These are phyloP conservation scores for Polysphondylium violaceum DNA, from an alignment of 78 protist species.

Conservation along the genomic window DNA sequence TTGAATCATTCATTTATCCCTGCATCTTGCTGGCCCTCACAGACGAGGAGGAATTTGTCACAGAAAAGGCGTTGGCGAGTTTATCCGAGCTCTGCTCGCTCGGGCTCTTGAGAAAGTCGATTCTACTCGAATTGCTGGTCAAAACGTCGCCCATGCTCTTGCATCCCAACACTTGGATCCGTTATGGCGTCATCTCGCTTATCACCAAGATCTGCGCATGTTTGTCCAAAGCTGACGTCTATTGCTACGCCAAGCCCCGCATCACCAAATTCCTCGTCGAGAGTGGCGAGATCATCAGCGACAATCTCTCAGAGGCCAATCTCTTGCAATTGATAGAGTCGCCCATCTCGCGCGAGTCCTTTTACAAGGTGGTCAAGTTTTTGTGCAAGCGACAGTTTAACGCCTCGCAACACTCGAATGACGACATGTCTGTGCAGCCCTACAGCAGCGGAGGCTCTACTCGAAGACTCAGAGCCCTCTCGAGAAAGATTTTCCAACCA, in stretches of 20 bases:
- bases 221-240: conserved; percentile 53
- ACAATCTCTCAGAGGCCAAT: conserved; percentile 28
- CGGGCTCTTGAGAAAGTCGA: conserved; percentile 64
- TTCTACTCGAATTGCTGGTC: conserved; percentile 56
- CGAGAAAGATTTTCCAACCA: conserved; percentile 6
- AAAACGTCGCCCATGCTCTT: conserved; percentile 75
- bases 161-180: conserved; percentile 82
- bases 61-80: conserved; percentile 71
- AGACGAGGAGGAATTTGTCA: conserved; percentile 84
- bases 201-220: conserved; percentile 30
- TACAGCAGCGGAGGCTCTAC: conserved; percentile 13
- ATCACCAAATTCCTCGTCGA: conserved; percentile 7
- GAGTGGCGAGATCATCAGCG: conserved; percentile 2
- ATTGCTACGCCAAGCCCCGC: conserved; percentile 59
- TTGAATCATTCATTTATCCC: conserved; percentile 79
- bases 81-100: conserved; percentile 35
- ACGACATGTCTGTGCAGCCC: not conserved
- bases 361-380: conserved; percentile 38
- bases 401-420: not conserved
- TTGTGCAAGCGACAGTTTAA: not conserved
- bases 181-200: conserved; percentile 77
- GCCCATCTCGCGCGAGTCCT: conserved; percentile 67
- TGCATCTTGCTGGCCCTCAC: conserved; percentile 62
- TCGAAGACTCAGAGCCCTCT: conserved; percentile 26
- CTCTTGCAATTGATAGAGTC: conserved; percentile 34